phyloP scores from a whole-genome alignment of 257 asterid species.

The Solanum okadae region DNA sequence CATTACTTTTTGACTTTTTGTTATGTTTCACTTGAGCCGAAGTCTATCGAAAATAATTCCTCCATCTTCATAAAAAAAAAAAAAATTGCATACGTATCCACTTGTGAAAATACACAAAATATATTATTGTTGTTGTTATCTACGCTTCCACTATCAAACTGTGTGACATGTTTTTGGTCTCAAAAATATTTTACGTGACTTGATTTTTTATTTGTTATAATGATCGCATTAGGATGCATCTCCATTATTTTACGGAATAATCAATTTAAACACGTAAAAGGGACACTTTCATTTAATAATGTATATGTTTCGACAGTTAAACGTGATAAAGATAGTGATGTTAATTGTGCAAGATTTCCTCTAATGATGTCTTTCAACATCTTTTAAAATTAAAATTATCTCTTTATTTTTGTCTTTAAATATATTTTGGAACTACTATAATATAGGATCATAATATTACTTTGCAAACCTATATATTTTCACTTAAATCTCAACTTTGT shows the following conservation, averaged over 20 bases:
- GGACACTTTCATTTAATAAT: neutral
- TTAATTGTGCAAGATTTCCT: neutral
- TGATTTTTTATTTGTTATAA: neutral
- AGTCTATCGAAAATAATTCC: neutral
- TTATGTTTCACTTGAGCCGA: neutral
- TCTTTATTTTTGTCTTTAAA: neutral
- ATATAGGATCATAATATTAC: neutral
- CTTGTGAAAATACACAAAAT: neutral
- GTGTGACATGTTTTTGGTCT: neutral
- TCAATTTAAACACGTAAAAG: neutral
- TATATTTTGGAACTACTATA: neutral
- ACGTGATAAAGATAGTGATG: neutral
- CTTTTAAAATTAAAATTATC: neutral
- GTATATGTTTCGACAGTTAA: neutral
- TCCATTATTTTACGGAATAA: neutral
- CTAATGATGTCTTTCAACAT: neutral
- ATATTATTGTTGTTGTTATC: too few relatives aligned
- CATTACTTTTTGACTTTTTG: neutral
- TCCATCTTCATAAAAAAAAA: neutral
- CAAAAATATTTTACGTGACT: neutral
- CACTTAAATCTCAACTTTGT: neutral
- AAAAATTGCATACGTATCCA: neutral
- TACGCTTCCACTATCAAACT: neutral
- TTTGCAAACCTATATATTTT: neutral
- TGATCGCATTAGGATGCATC: neutral